Evolutionary conservation across 1,284 basidiomycete species (phyloP).

Genomic region (Cryptococcus neoformans): DNA sequence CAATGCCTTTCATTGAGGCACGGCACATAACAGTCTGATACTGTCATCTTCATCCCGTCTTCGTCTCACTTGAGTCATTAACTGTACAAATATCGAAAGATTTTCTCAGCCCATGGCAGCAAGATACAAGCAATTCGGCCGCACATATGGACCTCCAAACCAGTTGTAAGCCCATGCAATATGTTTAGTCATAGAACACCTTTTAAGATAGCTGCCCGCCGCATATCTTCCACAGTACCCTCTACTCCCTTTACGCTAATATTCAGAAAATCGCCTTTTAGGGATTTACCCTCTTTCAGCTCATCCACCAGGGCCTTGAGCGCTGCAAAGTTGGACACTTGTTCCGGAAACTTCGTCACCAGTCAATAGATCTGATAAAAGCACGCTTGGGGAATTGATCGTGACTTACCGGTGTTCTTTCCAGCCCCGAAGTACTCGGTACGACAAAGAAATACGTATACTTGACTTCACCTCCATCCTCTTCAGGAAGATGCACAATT

Average conservation of each 20-base stretch:
- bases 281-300: constrained; percentile 5
- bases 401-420: constrained; percentile 38
- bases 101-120: too few species aligned
- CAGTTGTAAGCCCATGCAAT: too few species aligned
- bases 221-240: constrained; percentile 21
- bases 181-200: too few species aligned
- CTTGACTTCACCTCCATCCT: background rate
- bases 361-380: background rate
- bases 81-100: too few species aligned
- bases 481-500: constrained; percentile 18
- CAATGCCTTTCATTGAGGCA: background rate
- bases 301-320: constrained; percentile 15
- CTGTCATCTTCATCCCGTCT: too few species aligned
- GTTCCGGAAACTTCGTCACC: constrained; percentile 24
- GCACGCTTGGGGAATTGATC: background rate
- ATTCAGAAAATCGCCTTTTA: constrained; percentile 14
- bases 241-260: constrained; percentile 21
- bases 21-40: too few species aligned
- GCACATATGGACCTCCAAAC: too few species aligned
- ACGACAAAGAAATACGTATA: constrained; percentile 49
- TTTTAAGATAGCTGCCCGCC: constrained; percentile 5
- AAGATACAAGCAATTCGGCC: too few species aligned
- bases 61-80: too few species aligned
- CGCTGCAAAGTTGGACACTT: constrained; percentile 29
- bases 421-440: constrained; percentile 47